Evolutionary conservation across 2,329 filamentous ascomycete species (phyloP).

Genomic region (Macroventuria anomochaeta): DNA sequence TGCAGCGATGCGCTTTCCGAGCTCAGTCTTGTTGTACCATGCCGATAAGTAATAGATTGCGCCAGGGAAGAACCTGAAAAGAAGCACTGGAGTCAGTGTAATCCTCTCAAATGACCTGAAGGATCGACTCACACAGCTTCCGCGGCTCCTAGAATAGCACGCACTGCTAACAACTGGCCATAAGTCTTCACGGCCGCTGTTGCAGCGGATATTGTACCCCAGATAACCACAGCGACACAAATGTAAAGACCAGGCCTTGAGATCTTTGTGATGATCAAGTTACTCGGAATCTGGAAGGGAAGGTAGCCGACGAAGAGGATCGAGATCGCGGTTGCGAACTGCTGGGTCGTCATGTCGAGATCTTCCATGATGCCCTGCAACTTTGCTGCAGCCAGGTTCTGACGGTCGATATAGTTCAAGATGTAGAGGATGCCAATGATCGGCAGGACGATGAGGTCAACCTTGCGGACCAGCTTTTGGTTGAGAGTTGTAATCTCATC

Average conservation of each 20-base stretch:
- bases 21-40: constrained; percentile 66
- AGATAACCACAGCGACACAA: constrained; percentile 25
- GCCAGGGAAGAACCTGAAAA: constrained; percentile 62
- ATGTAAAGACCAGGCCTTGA: constrained; percentile 28
- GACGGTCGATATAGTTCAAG: constrained; percentile 31
- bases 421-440: constrained; percentile 31
- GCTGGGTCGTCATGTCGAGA: constrained; percentile 28
- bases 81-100: not conserved
- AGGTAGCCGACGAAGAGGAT: constrained; percentile 60
- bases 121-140: constrained; percentile 25
- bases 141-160: constrained; percentile 33
- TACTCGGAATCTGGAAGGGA: constrained; percentile 29
- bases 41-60: constrained; percentile 66
- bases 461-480: constrained; percentile 26
- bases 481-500: constrained; percentile 26
- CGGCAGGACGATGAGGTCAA: constrained; percentile 26
- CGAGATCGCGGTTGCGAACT: constrained; percentile 51
- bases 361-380: constrained; percentile 31
- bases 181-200: constrained; percentile 26
- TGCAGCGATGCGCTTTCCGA: constrained; percentile 40
- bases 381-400: constrained; percentile 28
- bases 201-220: constrained; percentile 29
- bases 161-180: constrained; percentile 27
- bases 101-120: not conserved
- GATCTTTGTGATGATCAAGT: constrained; percentile 29